Evolutionary conservation across 2,329 filamentous ascomycete species (phyloP).

Genomic region (Colletotrichum gloeosporioides): DNA sequence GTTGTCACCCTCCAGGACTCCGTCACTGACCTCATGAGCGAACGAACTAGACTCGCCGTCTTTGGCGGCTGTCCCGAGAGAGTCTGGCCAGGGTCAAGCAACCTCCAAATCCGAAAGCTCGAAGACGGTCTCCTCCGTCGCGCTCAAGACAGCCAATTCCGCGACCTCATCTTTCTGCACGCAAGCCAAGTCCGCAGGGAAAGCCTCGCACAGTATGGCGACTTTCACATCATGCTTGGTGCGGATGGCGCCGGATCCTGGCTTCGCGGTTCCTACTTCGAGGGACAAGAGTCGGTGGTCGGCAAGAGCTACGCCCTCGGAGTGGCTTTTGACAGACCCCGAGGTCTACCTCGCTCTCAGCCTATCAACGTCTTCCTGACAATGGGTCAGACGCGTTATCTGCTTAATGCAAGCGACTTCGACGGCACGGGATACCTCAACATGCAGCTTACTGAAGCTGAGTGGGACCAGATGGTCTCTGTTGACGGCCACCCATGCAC

Average conservation of each 20-base stretch:
- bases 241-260: constrained; percentile 41
- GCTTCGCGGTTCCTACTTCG: constrained; percentile 37
- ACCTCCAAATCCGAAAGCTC: constrained; percentile 43
- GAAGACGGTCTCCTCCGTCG: constrained; percentile 39
- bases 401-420: constrained; percentile 39
- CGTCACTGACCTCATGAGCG: background rate
- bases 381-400: constrained; percentile 38
- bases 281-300: constrained; percentile 37
- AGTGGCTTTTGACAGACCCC: constrained; percentile 23
- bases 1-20: background rate
- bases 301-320: constrained; percentile 36
- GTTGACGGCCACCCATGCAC: constrained; percentile 35
- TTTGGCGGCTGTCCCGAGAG: constrained; percentile 34
- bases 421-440: constrained; percentile 31
- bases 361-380: constrained; percentile 41
- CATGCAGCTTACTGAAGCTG: constrained; percentile 39
- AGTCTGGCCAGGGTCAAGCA: constrained; percentile 41
- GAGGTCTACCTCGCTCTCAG: constrained; percentile 39
- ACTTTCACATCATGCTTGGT: constrained; percentile 40
- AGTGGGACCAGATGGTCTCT: constrained; percentile 30
- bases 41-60: background rate
- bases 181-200: constrained; percentile 33
- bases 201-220: constrained; percentile 32
- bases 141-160: constrained; percentile 35
- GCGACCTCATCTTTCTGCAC: constrained; percentile 35